A percentile compares a stretch with the other conserved stretches of the same genome.
Conservation (phyloP, 306 rosid species). For the Urtica urens region DNA sequence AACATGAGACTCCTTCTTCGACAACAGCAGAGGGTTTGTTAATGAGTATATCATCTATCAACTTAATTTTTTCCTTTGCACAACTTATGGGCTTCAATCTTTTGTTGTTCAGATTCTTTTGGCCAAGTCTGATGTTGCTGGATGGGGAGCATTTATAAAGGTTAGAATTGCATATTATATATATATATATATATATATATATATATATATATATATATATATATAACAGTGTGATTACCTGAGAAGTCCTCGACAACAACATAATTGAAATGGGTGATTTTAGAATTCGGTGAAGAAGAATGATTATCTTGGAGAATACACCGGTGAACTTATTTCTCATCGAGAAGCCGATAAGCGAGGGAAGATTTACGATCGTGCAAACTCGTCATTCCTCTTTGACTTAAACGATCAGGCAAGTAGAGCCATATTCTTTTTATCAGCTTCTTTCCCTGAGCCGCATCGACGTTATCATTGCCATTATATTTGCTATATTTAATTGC, state of each 20-base stretch:
- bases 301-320: constrained; percentile 94
- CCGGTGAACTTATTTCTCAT: constrained; percentile 91
- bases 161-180: constrained; percentile 22
- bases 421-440: background rate
- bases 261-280: constrained; percentile 27
- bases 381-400: constrained; percentile 95
- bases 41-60: background rate
- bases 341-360: constrained; percentile 97
- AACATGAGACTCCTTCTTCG: constrained; percentile 96
- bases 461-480: background rate
- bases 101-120: constrained; percentile 85
- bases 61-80: constrained; percentile 5
- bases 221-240: too few species aligned
- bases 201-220: too few species aligned
- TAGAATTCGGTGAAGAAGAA: constrained; percentile 93
- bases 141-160: constrained; percentile 99
- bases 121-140: constrained; percentile 90
- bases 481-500: background rate
- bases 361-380: constrained; percentile 92
- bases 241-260: too few species aligned
- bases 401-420: constrained; percentile 83
- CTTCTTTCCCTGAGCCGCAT: background rate
- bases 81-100: too few species aligned
- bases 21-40: constrained; percentile 93
- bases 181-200: too few species aligned